Evolutionary conservation across 1,284 basidiomycete genomes (phyloP), one percentile per base, ranked within the genome.

Genomic region (Singerocomus inundabilis): DNA sequence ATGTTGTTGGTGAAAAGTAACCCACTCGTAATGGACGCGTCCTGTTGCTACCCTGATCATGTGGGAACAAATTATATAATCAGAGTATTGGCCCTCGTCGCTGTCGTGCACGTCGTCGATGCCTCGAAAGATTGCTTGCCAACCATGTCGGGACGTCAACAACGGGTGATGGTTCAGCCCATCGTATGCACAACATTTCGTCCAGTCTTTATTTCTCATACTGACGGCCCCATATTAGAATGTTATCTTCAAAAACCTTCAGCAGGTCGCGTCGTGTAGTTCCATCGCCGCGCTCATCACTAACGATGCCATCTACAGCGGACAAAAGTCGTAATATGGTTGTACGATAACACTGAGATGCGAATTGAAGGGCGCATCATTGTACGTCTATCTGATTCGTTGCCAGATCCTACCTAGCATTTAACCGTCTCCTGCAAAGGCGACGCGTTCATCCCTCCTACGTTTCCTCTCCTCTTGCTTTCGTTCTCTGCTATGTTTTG

Each of bases 161-260:
- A 91, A 66, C 84, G 89, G 71, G 93, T 97, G 81, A 93, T 98
- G 91, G 94, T 97, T 58, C 94, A 97, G 74, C 91, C 91, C 83
- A 94, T 94, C 84, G 93, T 94, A 72, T 64, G 90, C 78, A 37
- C 51, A 32, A 4, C 28, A 15, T 30, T 9, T 26, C 24, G 21
- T 21, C 4, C 29, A 48, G 39, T 56, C 30, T 49, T 15, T 59
- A 48, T 61, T 47, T 6, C 47, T 21, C 26, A 16, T 30, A 28
- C 10, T 68, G 66, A 63, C 31, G 48, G 50, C 42, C 49, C 46
- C 33, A 12, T 41, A 16, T 59, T 68, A 96, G 93, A 99, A 98
- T 79, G 92, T 98, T 60, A 98, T 99, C 72, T 99, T 99, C 82
- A 94, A 95, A 80, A 94, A 98, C 75, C 78, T 99, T 44, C 97